Evolutionary conservation across 2,329 filamentous ascomycete genomes (phyloP).

Genomic region (Clarireedia sp.): DNA sequence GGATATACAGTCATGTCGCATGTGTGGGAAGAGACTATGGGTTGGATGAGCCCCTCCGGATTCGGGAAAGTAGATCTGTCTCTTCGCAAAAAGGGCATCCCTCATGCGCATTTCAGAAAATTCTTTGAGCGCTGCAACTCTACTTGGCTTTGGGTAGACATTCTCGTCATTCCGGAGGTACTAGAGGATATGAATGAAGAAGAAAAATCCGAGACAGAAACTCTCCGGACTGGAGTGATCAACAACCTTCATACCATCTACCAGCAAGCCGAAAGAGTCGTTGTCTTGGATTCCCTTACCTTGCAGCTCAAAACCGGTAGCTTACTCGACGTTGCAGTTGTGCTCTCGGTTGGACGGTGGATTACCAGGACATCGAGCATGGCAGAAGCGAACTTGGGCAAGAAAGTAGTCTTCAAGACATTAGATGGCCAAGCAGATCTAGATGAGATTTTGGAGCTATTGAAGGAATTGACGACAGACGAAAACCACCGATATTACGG

Average conservation of each 20-base stretch:
- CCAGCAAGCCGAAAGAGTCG: neutral
- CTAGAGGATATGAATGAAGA: conserved; percentile 3
- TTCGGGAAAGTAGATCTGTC: conserved; percentile 1
- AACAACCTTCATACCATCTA: neutral
- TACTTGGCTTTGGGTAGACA: conserved; percentile 8
- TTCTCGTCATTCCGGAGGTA: conserved; percentile 7
- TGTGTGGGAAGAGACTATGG: conserved; percentile 10
- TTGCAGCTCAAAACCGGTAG: neutral
- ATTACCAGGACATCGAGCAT: neutral
- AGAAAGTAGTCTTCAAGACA: neutral
- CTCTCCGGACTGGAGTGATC: neutral
- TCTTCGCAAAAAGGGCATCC: conserved; percentile 4
- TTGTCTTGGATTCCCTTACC: neutral
- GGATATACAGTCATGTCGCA: conserved; percentile 9
- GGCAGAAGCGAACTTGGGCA: neutral
- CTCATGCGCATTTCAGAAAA: neutral
- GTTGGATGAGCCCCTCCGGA: conserved; percentile 1
- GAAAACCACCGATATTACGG: neutral
- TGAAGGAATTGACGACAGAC: neutral
- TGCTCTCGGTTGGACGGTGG: neutral
- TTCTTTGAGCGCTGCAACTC: conserved; percentile 7
- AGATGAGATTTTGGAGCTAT: neutral
- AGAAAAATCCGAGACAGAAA: neutral
- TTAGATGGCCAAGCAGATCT: neutral
- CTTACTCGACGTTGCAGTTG: neutral